phyloP scores from a whole-genome alignment of 306 rosid genomes.

The Medicago lupulina region DNA sequence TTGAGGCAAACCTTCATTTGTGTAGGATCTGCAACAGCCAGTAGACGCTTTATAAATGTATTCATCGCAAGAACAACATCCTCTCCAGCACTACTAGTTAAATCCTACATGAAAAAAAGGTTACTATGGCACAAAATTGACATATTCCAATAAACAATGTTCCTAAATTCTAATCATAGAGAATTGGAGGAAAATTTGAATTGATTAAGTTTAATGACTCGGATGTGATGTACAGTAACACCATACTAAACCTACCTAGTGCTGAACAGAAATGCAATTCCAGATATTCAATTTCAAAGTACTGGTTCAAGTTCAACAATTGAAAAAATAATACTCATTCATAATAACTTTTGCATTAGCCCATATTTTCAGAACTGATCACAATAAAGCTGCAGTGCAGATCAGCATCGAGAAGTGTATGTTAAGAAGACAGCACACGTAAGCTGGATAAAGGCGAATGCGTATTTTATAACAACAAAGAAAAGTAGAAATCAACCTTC shows the following conservation, averaged over 20 bases:
- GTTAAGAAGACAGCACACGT: constrained; percentile 8
- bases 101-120: constrained; percentile 62
- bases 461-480: constrained; percentile 28
- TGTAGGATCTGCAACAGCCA: constrained; percentile 87
- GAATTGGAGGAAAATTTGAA: constrained; percentile 21
- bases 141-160: not conserved
- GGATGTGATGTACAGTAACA: constrained; percentile 27
- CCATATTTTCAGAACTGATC: constrained; percentile 24
- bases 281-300: too few species aligned
- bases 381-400: constrained; percentile 18
- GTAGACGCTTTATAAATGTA: constrained; percentile 91
- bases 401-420: constrained; percentile 13
- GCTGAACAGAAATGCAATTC: constrained; percentile 25
- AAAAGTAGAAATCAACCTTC: constrained; percentile 57
- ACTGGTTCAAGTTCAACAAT: constrained; percentile 16
- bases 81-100: constrained; percentile 95
- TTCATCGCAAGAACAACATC: constrained; percentile 95
- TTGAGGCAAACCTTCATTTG: constrained; percentile 83
- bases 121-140: constrained; percentile 13
- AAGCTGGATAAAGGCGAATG: constrained; percentile 23
- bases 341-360: not conserved
- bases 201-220: constrained; percentile 15
- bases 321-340: constrained; percentile 12
- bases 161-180: constrained; percentile 9
- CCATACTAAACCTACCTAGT: constrained; percentile 26